Evolutionary conservation across 2,329 filamentous ascomycete genomes (phyloP).

Genomic region (Chrysoporthe puriensis): DNA sequence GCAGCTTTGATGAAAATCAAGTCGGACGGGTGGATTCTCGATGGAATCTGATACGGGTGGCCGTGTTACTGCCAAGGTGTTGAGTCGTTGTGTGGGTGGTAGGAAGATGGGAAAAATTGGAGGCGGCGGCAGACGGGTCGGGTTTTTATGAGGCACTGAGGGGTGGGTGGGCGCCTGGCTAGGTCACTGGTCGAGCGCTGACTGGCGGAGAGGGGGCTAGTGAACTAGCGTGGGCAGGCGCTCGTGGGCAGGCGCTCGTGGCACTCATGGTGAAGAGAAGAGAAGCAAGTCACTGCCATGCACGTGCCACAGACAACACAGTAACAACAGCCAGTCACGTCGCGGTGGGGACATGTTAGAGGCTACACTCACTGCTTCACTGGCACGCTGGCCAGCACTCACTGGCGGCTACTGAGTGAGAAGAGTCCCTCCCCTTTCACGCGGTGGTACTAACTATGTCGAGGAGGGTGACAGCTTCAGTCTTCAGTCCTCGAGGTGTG

Average conservation of each 20-base stretch:
- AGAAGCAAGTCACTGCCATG: too few relatives aligned
- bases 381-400: too few relatives aligned
- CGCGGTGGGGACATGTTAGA: background rate
- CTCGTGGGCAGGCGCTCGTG: too few relatives aligned
- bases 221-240: background rate
- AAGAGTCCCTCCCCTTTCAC: too few relatives aligned
- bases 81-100: slow-evolving; percentile 2
- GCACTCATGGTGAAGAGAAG: too few relatives aligned
- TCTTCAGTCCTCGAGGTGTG: too few relatives aligned
- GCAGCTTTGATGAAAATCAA: slow-evolving; percentile 14
- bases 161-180: background rate
- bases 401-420: too few relatives aligned
- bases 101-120: slow-evolving; percentile 15
- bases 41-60: slow-evolving; percentile 14
- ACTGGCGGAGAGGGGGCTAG: background rate
- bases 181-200: slow-evolving; percentile 1
- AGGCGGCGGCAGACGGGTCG: slow-evolving; percentile 7
- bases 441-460: too few relatives aligned
- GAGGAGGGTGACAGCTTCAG: too few relatives aligned
- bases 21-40: slow-evolving; percentile 11
- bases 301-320: background rate
- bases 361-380: too few relatives aligned
- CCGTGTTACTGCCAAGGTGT: slow-evolving; percentile 15
- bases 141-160: slow-evolving; percentile 9
- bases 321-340: background rate